These are phyloP conservation scores for Fusarium algeriense DNA, from an alignment of 2,329 filamentous ascomycete genomes.

Conservation along the genomic window DNA sequence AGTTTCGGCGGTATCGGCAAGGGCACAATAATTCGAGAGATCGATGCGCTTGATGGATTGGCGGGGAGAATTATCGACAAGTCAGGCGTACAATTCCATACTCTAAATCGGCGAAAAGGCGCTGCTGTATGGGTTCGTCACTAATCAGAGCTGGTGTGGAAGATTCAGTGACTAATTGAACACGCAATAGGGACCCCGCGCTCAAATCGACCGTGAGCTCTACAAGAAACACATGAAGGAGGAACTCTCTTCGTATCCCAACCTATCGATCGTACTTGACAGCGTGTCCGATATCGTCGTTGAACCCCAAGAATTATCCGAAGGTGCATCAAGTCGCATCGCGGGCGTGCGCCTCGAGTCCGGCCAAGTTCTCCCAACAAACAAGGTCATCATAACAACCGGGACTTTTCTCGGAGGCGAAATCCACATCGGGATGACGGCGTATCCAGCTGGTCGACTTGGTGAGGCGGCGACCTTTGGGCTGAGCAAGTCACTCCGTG, in stretches of 20 bases:
- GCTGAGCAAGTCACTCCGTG: slow-evolving; percentile 87
- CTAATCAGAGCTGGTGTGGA: neutral
- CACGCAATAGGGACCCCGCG: slow-evolving; percentile 76
- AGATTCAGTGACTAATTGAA: neutral
- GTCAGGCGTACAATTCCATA: slow-evolving; percentile 91
- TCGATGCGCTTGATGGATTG: slow-evolving; percentile 93
- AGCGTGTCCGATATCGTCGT: slow-evolving; percentile 91
- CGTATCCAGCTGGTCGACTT: slow-evolving; percentile 88
- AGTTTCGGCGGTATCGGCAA: slow-evolving; percentile 99
- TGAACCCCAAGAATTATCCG: slow-evolving; percentile 57
- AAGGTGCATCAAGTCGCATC: slow-evolving; percentile 75
- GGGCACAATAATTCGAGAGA: slow-evolving; percentile 93
- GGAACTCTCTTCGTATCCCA: slow-evolving; percentile 82
- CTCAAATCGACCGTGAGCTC: slow-evolving; percentile 91
- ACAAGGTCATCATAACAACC: slow-evolving; percentile 91
- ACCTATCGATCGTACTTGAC: slow-evolving; percentile 83
- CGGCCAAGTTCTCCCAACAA: slow-evolving; percentile 84
- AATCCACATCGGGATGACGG: slow-evolving; percentile 92
- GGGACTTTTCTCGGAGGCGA: slow-evolving; percentile 96
- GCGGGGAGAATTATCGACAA: slow-evolving; percentile 92
- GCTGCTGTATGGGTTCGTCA: slow-evolving; percentile 85
- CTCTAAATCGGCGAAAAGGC: slow-evolving; percentile 89
- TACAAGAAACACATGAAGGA: slow-evolving; percentile 93
- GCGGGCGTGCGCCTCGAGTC: slow-evolving; percentile 88
- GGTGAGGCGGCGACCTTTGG: slow-evolving; percentile 94